These are phyloP conservation scores for Pittosporum tobira DNA, from an alignment of 129 eudicot species.

Conservation along the genomic window DNA sequence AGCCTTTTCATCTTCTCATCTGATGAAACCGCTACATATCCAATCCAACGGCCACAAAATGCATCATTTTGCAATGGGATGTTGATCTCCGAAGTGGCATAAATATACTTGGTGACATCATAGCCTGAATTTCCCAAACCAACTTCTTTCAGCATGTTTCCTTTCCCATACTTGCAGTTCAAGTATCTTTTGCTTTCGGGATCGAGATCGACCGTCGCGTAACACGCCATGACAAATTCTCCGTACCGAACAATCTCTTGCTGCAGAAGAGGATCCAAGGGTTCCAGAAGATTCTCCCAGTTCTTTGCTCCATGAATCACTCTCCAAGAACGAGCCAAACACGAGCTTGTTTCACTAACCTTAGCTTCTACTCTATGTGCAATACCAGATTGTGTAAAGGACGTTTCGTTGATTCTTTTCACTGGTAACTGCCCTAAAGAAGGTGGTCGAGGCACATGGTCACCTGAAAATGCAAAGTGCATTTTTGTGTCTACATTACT, in stretches of 20 bases:
- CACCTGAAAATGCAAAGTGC: no score
- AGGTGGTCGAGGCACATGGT: no score
- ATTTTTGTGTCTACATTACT: no score
- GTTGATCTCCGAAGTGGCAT: conserved; percentile 43
- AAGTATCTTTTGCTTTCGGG: conserved; percentile 43
- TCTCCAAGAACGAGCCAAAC: conserved; percentile 32
- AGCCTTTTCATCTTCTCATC: conserved; percentile 32
- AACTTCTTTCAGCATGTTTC: conserved; percentile 25
- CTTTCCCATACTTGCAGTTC: conserved; percentile 47
- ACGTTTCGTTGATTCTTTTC: no score
- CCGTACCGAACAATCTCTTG: conserved; percentile 54
- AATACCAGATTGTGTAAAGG: no score
- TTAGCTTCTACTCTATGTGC: no score
- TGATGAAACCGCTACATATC: conserved; percentile 40
- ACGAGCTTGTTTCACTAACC: conserved; percentile 9
- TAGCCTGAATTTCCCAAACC: conserved; percentile 45
- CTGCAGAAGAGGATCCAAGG: conserved; percentile 52
- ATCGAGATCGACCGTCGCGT: conserved; percentile 50
- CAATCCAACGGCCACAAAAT: conserved; percentile 42
- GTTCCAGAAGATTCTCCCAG: conserved; percentile 53
- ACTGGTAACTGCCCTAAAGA: no score
- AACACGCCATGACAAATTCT: conserved; percentile 42
- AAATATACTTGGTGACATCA: conserved; percentile 50
- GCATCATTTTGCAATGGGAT: conserved; percentile 23
- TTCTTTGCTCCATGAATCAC: conserved; percentile 47